Evolutionary conservation across 2,329 filamentous ascomycete species (phyloP).

Genomic region (Aspergillus pseudonomiae): DNA sequence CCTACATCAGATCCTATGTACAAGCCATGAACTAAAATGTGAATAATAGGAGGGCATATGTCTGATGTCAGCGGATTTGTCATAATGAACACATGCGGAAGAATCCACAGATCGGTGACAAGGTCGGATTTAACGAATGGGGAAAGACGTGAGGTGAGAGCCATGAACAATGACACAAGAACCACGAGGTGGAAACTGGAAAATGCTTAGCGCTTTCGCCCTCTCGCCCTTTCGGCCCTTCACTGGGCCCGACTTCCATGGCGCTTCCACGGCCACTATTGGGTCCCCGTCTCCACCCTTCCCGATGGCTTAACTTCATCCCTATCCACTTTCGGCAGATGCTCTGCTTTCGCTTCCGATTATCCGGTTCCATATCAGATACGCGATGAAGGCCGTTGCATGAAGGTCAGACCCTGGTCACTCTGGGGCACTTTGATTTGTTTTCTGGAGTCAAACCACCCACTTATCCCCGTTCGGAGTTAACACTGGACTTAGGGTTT

Average conservation of each 20-base stretch:
- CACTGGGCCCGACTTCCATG: neutral
- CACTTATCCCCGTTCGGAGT: neutral
- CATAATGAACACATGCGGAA: neutral
- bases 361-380: neutral
- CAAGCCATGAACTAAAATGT: neutral
- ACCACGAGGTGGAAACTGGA: neutral
- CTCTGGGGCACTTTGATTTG: neutral
- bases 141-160: neutral
- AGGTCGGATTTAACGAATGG: neutral
- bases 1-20: neutral
- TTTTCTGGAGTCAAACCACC: neutral
- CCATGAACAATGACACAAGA: conserved; percentile 1
- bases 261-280: neutral
- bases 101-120: neutral
- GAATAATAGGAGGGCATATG: neutral
- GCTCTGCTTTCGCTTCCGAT: neutral
- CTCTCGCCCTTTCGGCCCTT: neutral
- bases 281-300: neutral
- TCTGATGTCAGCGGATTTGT: neutral
- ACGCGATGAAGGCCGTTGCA: neutral
- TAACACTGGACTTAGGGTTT: neutral
- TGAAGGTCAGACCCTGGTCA: neutral
- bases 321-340: conserved; percentile 1
- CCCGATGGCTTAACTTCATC: neutral
- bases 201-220: neutral